Percentiles rank a stretch among this genome's conserved stretches.
phyloP scores from a whole-genome alignment of 75 land plant species.

The Pseudotsuga menziesii region DNA sequence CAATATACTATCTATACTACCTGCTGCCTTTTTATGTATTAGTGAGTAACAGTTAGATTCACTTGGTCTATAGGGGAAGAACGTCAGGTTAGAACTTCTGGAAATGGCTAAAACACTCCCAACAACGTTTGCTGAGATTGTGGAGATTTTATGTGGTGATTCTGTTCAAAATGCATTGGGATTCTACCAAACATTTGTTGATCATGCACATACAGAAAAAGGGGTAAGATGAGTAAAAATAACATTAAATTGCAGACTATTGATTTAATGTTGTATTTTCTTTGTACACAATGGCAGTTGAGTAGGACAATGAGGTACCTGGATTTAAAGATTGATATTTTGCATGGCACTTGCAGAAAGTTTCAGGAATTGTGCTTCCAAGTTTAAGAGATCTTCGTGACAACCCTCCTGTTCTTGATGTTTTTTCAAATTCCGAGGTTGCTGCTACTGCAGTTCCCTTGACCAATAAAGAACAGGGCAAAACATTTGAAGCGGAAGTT shows the following conservation, averaged over 20 bases:
- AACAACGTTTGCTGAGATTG: constrained; percentile 50
- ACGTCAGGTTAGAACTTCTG: constrained; percentile 69
- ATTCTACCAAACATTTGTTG: constrained; percentile 66
- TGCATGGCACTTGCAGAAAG: constrained; percentile 34
- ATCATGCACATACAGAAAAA: constrained; percentile 66
- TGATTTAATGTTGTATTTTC: constrained; percentile 23
- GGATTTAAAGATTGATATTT: neutral
- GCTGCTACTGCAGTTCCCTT: constrained; percentile 19
- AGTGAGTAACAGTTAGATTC: neutral
- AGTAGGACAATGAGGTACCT: neutral
- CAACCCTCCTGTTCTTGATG: constrained; percentile 50
- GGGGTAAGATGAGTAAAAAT: constrained; percentile 32
- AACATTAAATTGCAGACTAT: neutral
- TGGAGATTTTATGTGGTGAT: constrained; percentile 55
- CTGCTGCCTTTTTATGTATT: neutral
- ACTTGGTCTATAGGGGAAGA: constrained; percentile 56
- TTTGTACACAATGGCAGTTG: neutral
- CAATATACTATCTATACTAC: neutral
- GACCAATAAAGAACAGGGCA: neutral
- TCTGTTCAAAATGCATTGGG: constrained; percentile 57
- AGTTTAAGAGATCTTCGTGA: constrained; percentile 51
- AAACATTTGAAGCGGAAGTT: constrained; percentile 5
- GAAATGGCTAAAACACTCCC: constrained; percentile 78
- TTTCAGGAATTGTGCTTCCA: constrained; percentile 28
- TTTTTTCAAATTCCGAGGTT: constrained; percentile 26